Conservation (phyloP, 495 filamentous ascomycete species). For the Penicillium goetzii region DNA sequence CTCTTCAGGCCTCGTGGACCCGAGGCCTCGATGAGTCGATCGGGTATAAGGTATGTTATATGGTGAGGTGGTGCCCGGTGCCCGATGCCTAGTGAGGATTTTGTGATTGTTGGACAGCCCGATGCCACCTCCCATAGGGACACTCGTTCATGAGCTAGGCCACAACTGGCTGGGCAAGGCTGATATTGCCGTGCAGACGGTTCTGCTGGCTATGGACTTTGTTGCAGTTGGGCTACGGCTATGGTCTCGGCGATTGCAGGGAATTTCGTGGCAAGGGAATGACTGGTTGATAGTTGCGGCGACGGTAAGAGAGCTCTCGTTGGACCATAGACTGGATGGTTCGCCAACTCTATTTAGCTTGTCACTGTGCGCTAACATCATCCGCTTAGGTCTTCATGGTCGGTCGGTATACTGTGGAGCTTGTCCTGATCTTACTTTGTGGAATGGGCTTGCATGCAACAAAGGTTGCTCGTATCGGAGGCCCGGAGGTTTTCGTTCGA, state of each 20-base stretch:
- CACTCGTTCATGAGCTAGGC: conserved; percentile 23
- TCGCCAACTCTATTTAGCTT: background rate
- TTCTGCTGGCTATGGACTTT: conserved; percentile 21
- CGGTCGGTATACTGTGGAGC: conserved; percentile 30
- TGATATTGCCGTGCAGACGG: conserved; percentile 29
- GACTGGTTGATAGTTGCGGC: conserved; percentile 29
- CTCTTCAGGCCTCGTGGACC: conserved; percentile 11
- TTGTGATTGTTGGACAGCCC: conserved; percentile 1
- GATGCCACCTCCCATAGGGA: conserved; percentile 24
- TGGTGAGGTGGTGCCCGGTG: conserved; percentile 8
- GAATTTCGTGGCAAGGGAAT: conserved; percentile 19
- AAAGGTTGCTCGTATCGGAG: conserved; percentile 23
- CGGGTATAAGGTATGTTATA: conserved; percentile 7
- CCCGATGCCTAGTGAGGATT: background rate
- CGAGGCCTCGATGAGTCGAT: conserved; percentile 1
- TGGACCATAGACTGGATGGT: background rate
- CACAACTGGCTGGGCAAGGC: conserved; percentile 34
- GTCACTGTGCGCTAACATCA: background rate
- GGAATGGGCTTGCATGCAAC: conserved; percentile 28
- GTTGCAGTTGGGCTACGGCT: conserved; percentile 25
- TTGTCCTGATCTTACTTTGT: conserved; percentile 24
- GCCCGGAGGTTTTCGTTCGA: conserved; percentile 16
- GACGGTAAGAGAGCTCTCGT: conserved; percentile 17
- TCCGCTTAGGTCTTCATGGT: conserved; percentile 21
- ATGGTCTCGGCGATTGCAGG: conserved; percentile 26